These are phyloP conservation scores for Auricularia cornea DNA, from an alignment of 768 basidiomycete species.

Conservation along the genomic window DNA sequence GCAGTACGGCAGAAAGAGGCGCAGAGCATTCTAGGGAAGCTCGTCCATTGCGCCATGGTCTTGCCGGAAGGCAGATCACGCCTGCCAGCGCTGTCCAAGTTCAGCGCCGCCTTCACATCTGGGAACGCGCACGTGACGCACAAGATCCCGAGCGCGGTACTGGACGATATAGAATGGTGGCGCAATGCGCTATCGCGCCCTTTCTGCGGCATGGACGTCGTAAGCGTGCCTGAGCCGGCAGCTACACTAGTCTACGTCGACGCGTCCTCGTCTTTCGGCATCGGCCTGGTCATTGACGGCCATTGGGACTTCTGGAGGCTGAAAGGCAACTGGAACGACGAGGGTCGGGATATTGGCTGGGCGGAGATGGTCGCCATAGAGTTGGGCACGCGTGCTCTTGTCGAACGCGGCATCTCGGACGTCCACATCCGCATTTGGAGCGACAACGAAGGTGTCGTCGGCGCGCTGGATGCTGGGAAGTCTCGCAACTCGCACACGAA, in stretches of 20 bases:
- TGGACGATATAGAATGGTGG: too few relatives aligned
- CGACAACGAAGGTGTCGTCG: not conserved
- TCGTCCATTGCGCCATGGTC: too few relatives aligned
- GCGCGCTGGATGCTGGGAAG: not conserved
- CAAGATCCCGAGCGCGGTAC: too few relatives aligned
- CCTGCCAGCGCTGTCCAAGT: too few relatives aligned
- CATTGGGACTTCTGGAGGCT: not conserved
- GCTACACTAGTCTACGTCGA: not conserved
- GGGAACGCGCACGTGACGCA: too few relatives aligned
- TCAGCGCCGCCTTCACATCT: not conserved
- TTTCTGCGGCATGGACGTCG: too few relatives aligned
- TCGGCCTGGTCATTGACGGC: not conserved
- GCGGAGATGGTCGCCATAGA: not conserved
- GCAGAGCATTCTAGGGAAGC: too few relatives aligned
- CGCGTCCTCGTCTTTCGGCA: not conserved
- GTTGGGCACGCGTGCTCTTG: not conserved
- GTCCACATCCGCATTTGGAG: not conserved
- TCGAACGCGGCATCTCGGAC: not conserved
- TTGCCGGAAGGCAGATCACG: too few relatives aligned
- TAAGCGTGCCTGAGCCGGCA: not conserved
- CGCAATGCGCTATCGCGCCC: too few relatives aligned
- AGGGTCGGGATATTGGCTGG: not conserved
- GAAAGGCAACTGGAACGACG: not conserved
- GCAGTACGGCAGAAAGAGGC: too few relatives aligned
- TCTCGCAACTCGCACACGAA: not conserved